Base-by-base conservation (phyloP, 2,329 filamentous ascomycete species). In the Boeremia lycopersici region DNA sequence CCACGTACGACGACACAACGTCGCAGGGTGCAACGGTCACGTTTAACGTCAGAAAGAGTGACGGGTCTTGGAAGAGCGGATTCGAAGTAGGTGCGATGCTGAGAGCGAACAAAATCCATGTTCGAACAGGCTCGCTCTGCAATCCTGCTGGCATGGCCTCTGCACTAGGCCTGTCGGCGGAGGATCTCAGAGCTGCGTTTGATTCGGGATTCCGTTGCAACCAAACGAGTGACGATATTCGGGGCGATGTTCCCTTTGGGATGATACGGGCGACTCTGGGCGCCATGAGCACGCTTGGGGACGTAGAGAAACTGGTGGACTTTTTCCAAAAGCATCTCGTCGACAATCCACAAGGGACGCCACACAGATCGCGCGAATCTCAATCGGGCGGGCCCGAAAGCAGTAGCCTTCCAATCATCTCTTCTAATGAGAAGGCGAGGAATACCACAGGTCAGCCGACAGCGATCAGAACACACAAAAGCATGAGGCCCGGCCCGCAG, bases 11-110 rank as follows among this genome's bases (percentile, higher is more conserved):
- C 4, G 79, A 86, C 63, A 64, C 82, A 0, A 72, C 64, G 13
- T 78, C 78, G 17, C 84, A 88, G 67, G 86, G 86, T 1, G 80
- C 85, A 1, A 87, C 84, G 0, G 75, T 89, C 19, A 83, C 86
- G 1, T 87, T 89, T 73, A 89, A 88, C 58, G 72, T 89, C 11
- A 70, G 81, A 25, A 72, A 72, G n/a, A 68, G 78, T 3, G 78
- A 83, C 52, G 85, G 85, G 1, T 73, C 72, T 1, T 81, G 83
- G 60, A 73, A 87, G 28, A 78, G 82, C 0, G 87, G 86, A 64
- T 79, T 79, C 2, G 78, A 82, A 1, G 83, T 88, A n/a, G 86
- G 89, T 70, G 76, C 76, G 29, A 73, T 80, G 15, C 85, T 86
- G 0, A 82, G 86, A 57, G 72, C 78, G 11, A 75, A 78, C 3